Conservation (phyloP, 257 asterid species). For the Solanum boliviense region DNA sequence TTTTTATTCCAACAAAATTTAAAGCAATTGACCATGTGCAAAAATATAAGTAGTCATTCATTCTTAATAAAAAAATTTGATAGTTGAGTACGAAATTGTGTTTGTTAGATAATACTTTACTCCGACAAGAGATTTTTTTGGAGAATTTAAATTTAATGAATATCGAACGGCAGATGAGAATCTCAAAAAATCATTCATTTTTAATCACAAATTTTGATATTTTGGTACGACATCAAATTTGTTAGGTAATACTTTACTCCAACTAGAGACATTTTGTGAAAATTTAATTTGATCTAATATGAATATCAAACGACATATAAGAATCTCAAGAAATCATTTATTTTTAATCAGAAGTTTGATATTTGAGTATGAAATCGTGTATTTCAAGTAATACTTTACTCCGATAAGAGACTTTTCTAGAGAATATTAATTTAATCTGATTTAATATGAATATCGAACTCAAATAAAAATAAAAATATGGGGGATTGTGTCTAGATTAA, state of each 20-base stretch:
- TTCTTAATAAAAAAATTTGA: rapidly evolving
- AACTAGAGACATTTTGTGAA: no score
- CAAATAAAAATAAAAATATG: background rate
- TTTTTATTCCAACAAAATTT: background rate
- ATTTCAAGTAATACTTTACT: background rate
- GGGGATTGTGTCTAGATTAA: background rate
- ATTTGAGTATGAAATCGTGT: background rate
- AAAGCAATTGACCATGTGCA: background rate
- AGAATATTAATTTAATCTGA: background rate
- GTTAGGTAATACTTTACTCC: background rate
- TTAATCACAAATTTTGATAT: background rate
- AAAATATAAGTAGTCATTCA: no score
- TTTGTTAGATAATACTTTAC: background rate
- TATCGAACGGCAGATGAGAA: rapidly evolving
- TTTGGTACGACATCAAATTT: no score
- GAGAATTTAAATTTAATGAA: background rate
- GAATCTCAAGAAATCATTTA: no score
- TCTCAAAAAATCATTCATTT: no score
- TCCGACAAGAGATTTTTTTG: no score
- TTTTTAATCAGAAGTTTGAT: background rate
- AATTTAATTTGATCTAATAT: background rate
- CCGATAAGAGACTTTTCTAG: rapidly evolving
- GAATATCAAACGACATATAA: no score
- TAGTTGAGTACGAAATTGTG: no score
- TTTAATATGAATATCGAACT: background rate